phyloP scores from a whole-genome alignment of 73 alveolate species.

The Tetrahymena borealis region DNA sequence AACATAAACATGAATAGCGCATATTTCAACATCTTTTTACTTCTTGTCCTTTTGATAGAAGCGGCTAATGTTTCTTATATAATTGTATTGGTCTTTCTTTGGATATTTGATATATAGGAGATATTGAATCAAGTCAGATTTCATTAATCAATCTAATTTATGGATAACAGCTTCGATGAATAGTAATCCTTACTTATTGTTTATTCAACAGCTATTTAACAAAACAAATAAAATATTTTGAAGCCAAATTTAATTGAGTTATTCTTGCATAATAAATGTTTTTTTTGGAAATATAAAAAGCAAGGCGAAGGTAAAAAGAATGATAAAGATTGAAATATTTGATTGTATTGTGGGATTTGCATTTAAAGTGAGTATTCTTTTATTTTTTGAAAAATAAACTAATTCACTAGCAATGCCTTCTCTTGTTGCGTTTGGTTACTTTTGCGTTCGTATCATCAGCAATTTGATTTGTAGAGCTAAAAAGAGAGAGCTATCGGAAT shows the following conservation, averaged over 20 bases:
- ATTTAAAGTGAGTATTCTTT: not conserved
- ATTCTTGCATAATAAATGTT: not conserved
- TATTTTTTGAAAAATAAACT: not conserved
- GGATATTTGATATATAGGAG: not conserved
- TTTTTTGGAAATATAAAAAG: not conserved
- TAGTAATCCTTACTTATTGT: not conserved
- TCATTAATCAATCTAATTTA: not conserved
- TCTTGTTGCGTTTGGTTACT: not conserved
- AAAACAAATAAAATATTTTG: not conserved
- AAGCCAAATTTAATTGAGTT: not conserved
- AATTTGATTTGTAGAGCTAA: not conserved
- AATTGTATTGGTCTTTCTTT: not conserved
- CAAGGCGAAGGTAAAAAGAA: not conserved
- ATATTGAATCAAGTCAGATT: not conserved
- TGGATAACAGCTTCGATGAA: not conserved
- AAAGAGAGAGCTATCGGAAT: not conserved
- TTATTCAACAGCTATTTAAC: not conserved
- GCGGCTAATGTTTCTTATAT: not conserved
- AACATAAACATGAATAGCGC: not conserved
- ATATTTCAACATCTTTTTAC: not conserved
- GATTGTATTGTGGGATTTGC: not conserved
- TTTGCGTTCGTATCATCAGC: not conserved
- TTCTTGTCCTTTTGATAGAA: not conserved
- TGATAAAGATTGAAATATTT: not conserved
- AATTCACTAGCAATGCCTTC: not conserved